phyloP scores from a whole-genome alignment of 129 eudicot genomes.

The Mikania micrantha region DNA sequence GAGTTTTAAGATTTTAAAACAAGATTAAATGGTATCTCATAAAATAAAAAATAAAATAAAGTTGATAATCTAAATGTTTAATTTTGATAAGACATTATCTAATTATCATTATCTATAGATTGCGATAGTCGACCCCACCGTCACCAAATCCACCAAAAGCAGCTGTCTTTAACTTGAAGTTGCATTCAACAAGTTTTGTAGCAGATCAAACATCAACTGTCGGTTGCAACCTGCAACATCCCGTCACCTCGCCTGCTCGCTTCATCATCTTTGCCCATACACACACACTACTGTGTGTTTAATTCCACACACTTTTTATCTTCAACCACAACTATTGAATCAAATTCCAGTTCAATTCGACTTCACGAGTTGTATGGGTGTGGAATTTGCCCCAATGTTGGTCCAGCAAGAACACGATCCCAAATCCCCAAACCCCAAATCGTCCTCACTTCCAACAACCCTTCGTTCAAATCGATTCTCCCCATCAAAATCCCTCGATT shows the following conservation, averaged over 20 bases:
- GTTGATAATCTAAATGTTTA: too few relatives aligned
- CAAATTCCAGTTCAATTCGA: background rate
- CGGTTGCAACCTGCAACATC: conserved; percentile 16
- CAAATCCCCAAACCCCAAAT: conserved; percentile 38
- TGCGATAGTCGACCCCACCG: background rate
- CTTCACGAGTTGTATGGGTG: conserved; percentile 10
- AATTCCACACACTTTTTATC: too few relatives aligned
- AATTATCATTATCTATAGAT: too few relatives aligned
- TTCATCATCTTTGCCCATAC: background rate
- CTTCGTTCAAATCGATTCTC: conserved; percentile 32
- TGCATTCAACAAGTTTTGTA: background rate
- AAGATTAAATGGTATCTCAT: too few relatives aligned
- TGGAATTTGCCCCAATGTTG: conserved; percentile 45
- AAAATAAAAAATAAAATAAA: too few relatives aligned
- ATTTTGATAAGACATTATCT: too few relatives aligned
- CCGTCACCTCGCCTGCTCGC: conserved; percentile 20
- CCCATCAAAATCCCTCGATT: conserved; percentile 60
- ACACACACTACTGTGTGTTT: conserved; percentile 12
- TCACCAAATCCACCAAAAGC: conserved; percentile 17
- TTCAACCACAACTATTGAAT: too few relatives aligned
- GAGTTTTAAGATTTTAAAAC: too few relatives aligned
- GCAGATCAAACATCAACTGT: conserved; percentile 22
- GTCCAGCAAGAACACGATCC: conserved; percentile 59
- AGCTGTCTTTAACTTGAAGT: conserved; percentile 29
- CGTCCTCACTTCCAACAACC: conserved; percentile 26